Percentiles rank a stretch among this genome's conserved stretches.
phyloP scores from a whole-genome alignment of 1,284 basidiomycete species.

The Porphyrellus sp. region DNA sequence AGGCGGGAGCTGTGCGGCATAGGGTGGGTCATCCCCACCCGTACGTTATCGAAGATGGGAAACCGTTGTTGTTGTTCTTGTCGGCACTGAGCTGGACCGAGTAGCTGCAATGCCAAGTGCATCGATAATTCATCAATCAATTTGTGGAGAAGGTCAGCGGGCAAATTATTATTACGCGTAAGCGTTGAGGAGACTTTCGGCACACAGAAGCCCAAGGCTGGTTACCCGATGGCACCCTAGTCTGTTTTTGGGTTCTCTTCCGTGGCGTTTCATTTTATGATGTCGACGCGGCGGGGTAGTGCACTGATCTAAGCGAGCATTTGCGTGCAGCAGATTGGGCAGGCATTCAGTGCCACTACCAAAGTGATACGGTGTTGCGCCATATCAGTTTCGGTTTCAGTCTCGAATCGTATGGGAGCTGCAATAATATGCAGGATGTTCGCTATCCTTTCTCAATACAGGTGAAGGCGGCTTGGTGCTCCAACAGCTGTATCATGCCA shows the following conservation, averaged over 20 bases:
- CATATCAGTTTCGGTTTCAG: too few species aligned
- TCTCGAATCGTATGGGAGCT: too few species aligned
- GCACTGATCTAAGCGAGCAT: too few species aligned
- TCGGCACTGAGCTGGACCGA: slow-evolving; percentile 96
- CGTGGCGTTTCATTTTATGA: neutral
- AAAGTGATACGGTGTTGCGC: neutral
- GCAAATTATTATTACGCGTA: slow-evolving; percentile 34
- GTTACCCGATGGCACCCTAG: neutral
- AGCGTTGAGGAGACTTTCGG: neutral
- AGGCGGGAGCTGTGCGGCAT: slow-evolving; percentile 83
- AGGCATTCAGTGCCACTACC: neutral
- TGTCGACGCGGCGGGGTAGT: neutral
- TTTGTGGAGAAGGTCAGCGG: slow-evolving; percentile 68
- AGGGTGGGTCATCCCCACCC: slow-evolving; percentile 92
- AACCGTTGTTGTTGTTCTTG: slow-evolving; percentile 85
- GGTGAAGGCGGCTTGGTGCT: too few species aligned
- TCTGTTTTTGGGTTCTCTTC: neutral
- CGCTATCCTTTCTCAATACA: too few species aligned
- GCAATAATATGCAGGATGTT: too few species aligned
- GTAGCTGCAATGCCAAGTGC: slow-evolving; percentile 93
- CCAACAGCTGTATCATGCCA: too few species aligned
- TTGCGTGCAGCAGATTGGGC: neutral
- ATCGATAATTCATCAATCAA: slow-evolving; percentile 86
- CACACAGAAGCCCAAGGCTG: neutral
- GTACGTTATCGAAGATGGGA: slow-evolving; percentile 98